Percentiles rank a stretch among this genome's conserved stretches.
phyloP scores from a whole-genome alignment of 805 yeast genomes.

The Wickerhamomyces tratensis region DNA sequence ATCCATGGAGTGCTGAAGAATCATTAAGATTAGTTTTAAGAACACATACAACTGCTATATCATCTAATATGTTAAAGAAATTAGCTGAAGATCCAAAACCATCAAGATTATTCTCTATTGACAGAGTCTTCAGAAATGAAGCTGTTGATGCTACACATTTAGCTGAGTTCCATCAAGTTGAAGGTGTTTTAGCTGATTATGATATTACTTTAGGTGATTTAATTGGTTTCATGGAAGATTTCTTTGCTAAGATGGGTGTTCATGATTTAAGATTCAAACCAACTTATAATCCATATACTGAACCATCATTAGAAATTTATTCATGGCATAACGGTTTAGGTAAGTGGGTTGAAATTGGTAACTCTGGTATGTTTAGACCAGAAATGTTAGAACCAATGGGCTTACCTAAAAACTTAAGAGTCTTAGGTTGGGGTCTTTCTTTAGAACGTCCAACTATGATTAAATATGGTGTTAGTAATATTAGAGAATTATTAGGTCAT shows the following conservation, averaged over 20 bases:
- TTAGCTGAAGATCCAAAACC: conserved; percentile 87
- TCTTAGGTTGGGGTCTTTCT: conserved; percentile 94
- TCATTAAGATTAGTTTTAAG: conserved; percentile 86
- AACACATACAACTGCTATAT: conserved; percentile 96
- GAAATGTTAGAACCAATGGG: conserved; percentile 99
- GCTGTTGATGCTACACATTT: conserved; percentile 99
- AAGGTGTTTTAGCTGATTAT: conserved; percentile 97
- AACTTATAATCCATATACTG: conserved; percentile 98
- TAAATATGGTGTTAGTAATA: conserved; percentile 90
- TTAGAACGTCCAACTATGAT: conserved; percentile 99
- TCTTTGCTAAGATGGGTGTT: conserved; percentile 97
- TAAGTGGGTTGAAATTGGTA: conserved; percentile 99
- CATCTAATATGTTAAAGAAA: conserved; percentile 78
- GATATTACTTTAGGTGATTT: conserved; percentile 90
- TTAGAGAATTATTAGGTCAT: conserved; percentile 95
- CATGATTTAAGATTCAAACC: conserved; percentile 93
- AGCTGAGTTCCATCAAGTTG: conserved; percentile 99
- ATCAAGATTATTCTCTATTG: conserved; percentile 87
- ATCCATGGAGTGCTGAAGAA: conserved; percentile 93
- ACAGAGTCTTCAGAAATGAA: conserved; percentile 98
- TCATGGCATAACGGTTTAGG: conserved; percentile 92
- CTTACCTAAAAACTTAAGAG: conserved; percentile 86
- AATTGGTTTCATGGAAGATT: conserved; percentile 97
- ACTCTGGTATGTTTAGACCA: conserved; percentile 99
- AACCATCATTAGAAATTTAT: conserved; percentile 95